Evolutionary conservation across 768 basidiomycete species (phyloP), one percentile per base, ranked within the genome.

Genomic region (Tricholoma sp.): DNA sequence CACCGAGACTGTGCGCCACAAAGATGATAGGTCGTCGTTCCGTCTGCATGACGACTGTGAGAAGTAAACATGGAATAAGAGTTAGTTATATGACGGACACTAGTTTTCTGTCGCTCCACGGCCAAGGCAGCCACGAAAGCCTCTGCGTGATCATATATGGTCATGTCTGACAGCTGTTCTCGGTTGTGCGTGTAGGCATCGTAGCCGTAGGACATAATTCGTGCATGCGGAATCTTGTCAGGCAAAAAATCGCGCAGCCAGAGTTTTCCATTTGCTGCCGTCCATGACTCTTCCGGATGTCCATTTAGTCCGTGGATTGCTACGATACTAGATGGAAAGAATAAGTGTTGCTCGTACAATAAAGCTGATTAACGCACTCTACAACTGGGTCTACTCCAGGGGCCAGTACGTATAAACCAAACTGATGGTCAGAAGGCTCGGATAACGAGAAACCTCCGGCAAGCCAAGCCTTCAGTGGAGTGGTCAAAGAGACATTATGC

Each of bases 261-360:
- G 16, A 35, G 19, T 16, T 32, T 52, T 32, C 21, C 51, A 35
- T 52, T 52, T 14, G 24, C 19, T n/a, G 51, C 24, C 21, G 27
- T 52, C 51, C 51, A 52, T 47, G 57, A 58, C 29, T 54, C 29
- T 55, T 43, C 32, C n/a, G 27, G 41, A 49, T 58, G 57, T 19
- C 57, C 57, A 39, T 58, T 43, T 32, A 58, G 52, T 55, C 57
- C 57, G 27, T 58, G 57, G 53, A 58, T 58, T 54, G 57, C 53
- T 31, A 58, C 34, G 53, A 58, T 54, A 41, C 57, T 58, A 35
- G 14, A 35, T 35, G 34, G 34, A 35, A 35, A 35, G 34, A 35
- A 35, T 35, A 9, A 35, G 34, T 35, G 34, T 35, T 35, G 34
- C 34, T 35, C 34, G 14, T 35, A 35, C 34, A 35, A 35, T 35